Conservation (phyloP, 306 rosid genomes). For the Quercus bicolor region DNA sequence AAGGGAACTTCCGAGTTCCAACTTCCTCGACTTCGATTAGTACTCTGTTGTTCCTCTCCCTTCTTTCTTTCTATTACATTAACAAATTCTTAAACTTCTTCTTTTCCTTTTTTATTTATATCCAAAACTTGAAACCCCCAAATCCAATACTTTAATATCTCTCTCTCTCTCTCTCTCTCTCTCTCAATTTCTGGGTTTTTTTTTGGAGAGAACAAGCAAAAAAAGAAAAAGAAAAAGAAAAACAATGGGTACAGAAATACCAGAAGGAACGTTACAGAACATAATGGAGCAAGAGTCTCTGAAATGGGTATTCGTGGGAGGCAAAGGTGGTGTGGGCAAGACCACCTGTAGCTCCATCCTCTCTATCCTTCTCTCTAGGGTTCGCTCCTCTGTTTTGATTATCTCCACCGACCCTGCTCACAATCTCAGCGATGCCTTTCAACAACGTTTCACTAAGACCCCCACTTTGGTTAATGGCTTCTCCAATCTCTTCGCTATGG, state of each 20-base stretch:
- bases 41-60: not conserved
- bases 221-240: not conserved
- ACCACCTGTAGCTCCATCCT: constrained; percentile 93
- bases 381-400: constrained; percentile 82
- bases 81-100: not conserved
- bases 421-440: constrained; percentile 98
- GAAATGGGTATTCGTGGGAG: constrained; percentile 97
- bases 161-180: not conserved
- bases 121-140: no score
- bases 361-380: constrained; percentile 74
- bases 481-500: constrained; percentile 93
- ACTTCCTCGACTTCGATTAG: not conserved
- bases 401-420: constrained; percentile 99
- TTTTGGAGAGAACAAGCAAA: not conserved
- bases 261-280: constrained; percentile 76
- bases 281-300: constrained; percentile 73
- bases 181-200: constrained; percentile 7
- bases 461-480: constrained; percentile 93
- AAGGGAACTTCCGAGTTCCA: not conserved
- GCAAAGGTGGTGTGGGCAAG: constrained; percentile 97
- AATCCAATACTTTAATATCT: no score
- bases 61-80: no score
- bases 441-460: constrained; percentile 81
- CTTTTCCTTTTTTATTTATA: no score
- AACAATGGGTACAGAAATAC: constrained; percentile 39